These are phyloP conservation scores for Rhododendron molle DNA, from an alignment of 148 eudicot genomes.

Conservation along the genomic window DNA sequence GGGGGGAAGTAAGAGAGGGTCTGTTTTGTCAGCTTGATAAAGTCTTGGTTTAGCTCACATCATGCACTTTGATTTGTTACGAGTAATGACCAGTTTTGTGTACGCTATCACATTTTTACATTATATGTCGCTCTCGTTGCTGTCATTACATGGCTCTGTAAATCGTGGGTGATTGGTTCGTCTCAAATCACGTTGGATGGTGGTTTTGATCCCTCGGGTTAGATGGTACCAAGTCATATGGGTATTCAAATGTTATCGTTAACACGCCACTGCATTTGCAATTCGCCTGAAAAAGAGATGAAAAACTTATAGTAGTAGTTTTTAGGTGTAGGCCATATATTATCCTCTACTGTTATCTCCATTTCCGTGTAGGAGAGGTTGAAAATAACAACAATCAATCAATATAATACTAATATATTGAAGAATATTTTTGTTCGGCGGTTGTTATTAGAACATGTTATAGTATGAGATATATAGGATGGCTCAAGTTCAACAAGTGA, in stretches of 20 bases:
- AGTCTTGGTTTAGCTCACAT: background rate
- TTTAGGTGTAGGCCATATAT: background rate
- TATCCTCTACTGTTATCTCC: too few relatives aligned
- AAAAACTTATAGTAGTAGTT: background rate
- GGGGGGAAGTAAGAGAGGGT: too few relatives aligned
- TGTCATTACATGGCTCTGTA: background rate
- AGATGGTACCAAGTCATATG: too few relatives aligned
- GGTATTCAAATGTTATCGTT: too few relatives aligned
- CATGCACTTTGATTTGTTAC: background rate
- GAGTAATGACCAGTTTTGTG: background rate
- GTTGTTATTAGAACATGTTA: background rate
- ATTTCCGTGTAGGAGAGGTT: too few relatives aligned
- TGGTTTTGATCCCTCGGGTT: background rate
- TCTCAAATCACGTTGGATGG: background rate
- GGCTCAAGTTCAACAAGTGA: background rate
- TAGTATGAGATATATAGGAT: background rate
- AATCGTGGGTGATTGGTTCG: background rate
- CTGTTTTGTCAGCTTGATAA: slow-evolving; percentile 2
- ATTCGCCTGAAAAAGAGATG: background rate
- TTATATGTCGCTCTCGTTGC: background rate
- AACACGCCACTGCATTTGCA: background rate
- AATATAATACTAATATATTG: background rate
- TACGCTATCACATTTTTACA: background rate
- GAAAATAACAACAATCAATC: too few relatives aligned
- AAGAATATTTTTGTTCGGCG: background rate